Conservation (phyloP, 2,329 filamentous ascomycete species). For the Trichoderma citrinoviride region DNA sequence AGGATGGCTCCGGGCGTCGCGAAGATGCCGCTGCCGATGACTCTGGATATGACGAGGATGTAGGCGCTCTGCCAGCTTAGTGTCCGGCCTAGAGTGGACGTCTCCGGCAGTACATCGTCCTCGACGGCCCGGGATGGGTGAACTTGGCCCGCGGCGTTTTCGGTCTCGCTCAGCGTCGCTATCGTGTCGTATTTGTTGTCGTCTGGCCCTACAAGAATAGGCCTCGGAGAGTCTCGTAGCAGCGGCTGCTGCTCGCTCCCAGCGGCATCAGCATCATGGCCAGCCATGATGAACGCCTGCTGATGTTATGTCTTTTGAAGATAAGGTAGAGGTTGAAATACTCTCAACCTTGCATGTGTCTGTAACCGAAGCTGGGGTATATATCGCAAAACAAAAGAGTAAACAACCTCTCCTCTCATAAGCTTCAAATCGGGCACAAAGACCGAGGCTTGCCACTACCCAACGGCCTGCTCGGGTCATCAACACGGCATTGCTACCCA, state of each 20-base stretch:
- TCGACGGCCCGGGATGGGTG: conserved; percentile 41
- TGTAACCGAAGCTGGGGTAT: neutral
- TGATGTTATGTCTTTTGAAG: neutral
- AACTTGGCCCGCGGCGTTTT: neutral
- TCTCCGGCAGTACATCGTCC: conserved; percentile 59
- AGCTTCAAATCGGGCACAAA: conserved; percentile 2
- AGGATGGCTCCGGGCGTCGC: conserved; percentile 68
- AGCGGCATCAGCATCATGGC: neutral
- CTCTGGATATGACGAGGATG: conserved; percentile 65
- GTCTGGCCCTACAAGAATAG: neutral
- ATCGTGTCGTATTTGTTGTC: conserved; percentile 16
- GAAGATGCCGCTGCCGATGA: conserved; percentile 70
- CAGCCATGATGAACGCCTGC: conserved; percentile 12
- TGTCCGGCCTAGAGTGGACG: conserved; percentile 55
- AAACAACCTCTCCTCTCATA: neutral
- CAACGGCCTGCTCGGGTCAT: conserved; percentile 2
- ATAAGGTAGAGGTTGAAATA: neutral
- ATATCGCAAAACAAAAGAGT: neutral
- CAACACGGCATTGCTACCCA: conserved; percentile 13
- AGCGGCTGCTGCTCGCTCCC: conserved; percentile 9
- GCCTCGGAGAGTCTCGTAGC: neutral
- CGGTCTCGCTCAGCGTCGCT: conserved; percentile 7
- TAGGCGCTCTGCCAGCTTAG: conserved; percentile 63
- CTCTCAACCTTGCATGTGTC: neutral
- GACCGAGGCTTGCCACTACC: neutral